These are phyloP conservation scores for Aspergillus novoparasiticus DNA, from an alignment of 2,329 filamentous ascomycete genomes.

Conservation along the genomic window DNA sequence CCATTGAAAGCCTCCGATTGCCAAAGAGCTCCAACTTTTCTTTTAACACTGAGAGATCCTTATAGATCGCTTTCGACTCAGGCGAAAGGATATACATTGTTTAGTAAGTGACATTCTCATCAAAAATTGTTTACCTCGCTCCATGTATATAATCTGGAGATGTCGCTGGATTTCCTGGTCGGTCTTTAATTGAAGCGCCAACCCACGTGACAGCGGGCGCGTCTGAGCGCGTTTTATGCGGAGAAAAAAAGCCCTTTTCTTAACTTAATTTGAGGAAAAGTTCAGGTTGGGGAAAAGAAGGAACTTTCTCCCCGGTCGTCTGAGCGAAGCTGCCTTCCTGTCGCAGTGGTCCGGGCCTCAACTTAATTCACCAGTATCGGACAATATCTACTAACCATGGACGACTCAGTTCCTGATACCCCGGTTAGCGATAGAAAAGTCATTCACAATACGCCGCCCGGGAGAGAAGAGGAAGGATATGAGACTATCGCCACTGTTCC, in stretches of 20 bases:
- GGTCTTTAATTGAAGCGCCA: constrained; percentile 26
- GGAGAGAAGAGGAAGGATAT: constrained; percentile 41
- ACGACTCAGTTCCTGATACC: constrained; percentile 44
- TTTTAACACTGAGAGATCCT: not conserved
- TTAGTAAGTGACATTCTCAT: not conserved
- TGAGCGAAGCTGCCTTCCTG: not conserved
- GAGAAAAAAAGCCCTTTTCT: constrained; percentile 14
- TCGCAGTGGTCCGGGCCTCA: not conserved
- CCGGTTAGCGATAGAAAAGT: constrained; percentile 40
- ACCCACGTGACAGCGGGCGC: constrained; percentile 25
- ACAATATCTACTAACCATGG: constrained; percentile 30
- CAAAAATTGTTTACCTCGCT: not conserved
- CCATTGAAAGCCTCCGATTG: not conserved
- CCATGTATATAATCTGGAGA: not conserved
- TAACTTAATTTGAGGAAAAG: constrained; percentile 12
- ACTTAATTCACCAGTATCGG: not conserved
- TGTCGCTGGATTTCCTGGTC: not conserved
- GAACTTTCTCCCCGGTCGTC: constrained; percentile 4
- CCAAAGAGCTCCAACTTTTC: not conserved
- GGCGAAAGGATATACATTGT: not conserved
- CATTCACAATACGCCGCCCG: constrained; percentile 30
- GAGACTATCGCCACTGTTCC: constrained; percentile 56
- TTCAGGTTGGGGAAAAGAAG: not conserved
- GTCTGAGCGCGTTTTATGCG: constrained; percentile 23
- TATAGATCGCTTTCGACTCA: not conserved